Base-by-base conservation (phyloP, 768 basidiomycete genomes). In the Auriscalpium microsporum region DNA sequence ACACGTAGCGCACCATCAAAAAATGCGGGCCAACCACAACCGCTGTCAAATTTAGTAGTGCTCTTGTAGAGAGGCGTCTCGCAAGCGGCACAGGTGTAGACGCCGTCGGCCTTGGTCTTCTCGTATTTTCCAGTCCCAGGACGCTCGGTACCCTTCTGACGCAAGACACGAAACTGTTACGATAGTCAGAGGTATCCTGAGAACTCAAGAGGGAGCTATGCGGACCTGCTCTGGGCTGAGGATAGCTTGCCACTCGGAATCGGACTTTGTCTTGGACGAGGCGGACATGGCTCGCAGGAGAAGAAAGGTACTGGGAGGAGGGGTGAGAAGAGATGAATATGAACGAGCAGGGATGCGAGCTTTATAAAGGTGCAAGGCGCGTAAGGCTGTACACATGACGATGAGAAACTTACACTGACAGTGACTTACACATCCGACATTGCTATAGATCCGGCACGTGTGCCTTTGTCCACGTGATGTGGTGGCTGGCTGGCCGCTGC, bases 11-110 rank as follows among this genome's bases (percentile, higher is more conserved):
- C 72, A 87, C 88, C 88, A 66, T 95, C 94, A 67, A 87, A 97
- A 78, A 96, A 97, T 1, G 94, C 91, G n/a, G 94, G 94, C 94
- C 94, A 97, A 21, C 94, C 94, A 64, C 91, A 95, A 8, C 92
- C 91, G 56, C 90, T 93, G 63, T 87, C 78, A 71, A 95, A 96
- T 72, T 96, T 96, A 60, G 91, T 93, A 28, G 75, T 76, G 64
- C 87, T 90, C 75, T 85, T 90, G 75, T 95, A 96, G 49, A 96
- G 72, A 1, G 92, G 86, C 2, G 90, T 82, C 37, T 76, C 77
- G 68, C 93, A 95, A 8, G 80, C 94, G 9, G 82, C 86, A 65
- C 93, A 94, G 45, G 71, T 63, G 66, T 94, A 95, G 1, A 84
- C 76, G 9, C 94, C 94, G 33, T 78, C 65, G 3, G 73, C 80